These are phyloP conservation scores for Hypoxylon sp. DNA, from an alignment of 2,329 filamentous ascomycete genomes.

Conservation along the genomic window DNA sequence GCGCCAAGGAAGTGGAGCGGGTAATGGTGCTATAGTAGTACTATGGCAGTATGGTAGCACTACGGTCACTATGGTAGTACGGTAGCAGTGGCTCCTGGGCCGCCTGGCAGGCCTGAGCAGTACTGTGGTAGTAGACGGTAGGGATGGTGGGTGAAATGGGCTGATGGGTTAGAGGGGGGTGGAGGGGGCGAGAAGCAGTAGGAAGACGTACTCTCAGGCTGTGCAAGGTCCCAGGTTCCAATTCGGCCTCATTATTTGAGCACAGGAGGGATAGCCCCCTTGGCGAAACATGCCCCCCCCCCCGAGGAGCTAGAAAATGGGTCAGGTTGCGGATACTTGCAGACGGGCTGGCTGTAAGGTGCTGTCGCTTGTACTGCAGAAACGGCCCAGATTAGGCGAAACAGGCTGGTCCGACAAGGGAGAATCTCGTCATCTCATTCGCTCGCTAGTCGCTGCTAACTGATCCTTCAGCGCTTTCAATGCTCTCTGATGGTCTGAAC, in stretches of 20 bases:
- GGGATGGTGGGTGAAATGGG: conserved; percentile 14
- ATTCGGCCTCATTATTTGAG: conserved; percentile 33
- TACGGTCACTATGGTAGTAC: too few species aligned
- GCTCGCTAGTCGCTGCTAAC: conserved; percentile 33
- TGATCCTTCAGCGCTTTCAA: conserved; percentile 24
- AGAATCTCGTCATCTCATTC: conserved; percentile 10
- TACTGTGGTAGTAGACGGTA: too few species aligned
- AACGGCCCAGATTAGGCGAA: conserved; percentile 30
- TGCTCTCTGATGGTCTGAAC: conserved; percentile 19
- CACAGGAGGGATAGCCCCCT: conserved; percentile 33
- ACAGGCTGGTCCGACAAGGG: conserved; percentile 24
- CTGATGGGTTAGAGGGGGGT: neutral
- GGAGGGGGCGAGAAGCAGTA: neutral
- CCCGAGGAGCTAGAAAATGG: conserved; percentile 21
- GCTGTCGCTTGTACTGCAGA: conserved; percentile 21
- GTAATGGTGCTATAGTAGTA: conserved; percentile 15
- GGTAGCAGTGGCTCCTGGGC: too few species aligned
- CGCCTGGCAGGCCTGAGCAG: too few species aligned
- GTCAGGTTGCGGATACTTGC: conserved; percentile 21
- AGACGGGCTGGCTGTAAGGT: too few species aligned
- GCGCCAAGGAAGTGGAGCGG: conserved; percentile 1
- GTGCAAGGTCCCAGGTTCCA: neutral
- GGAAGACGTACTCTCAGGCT: conserved; percentile 26
- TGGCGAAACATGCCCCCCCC: conserved; percentile 34
- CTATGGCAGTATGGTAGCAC: too few species aligned